Conservation (phyloP, 805 yeast species). For the Yamadazyma olivae region DNA sequence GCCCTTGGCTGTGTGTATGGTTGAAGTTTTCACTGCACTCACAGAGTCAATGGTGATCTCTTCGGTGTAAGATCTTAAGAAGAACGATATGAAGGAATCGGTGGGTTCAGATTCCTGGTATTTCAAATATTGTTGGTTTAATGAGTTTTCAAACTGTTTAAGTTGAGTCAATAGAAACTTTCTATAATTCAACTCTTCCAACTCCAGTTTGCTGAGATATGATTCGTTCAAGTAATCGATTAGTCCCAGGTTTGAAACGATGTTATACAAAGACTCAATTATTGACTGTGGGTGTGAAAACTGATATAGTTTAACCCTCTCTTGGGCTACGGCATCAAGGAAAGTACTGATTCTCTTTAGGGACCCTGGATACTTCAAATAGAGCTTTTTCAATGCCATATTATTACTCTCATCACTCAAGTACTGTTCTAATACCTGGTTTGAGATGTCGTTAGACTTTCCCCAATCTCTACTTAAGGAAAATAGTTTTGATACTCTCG, state of each 20-base stretch:
- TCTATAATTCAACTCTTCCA: slow-evolving; percentile 4
- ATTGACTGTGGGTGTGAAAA: slow-evolving; percentile 29
- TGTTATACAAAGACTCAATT: slow-evolving; percentile 26
- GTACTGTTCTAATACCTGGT: slow-evolving; percentile 18
- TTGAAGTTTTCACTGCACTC: slow-evolving; percentile 51
- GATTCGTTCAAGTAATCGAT: slow-evolving; percentile 20
- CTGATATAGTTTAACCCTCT: slow-evolving; percentile 9
- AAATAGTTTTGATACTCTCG: slow-evolving; percentile 27
- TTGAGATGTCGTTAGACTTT: slow-evolving; percentile 3
- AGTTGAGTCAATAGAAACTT: slow-evolving; percentile 1
- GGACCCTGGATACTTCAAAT: not conserved
- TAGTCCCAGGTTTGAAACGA: slow-evolving; percentile 33
- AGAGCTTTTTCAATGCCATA: not conserved
- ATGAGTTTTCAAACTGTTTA: slow-evolving; percentile 18
- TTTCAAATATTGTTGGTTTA: slow-evolving; percentile 13
- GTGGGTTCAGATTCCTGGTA: slow-evolving; percentile 8
- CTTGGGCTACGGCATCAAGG: slow-evolving; percentile 15
- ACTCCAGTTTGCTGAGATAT: slow-evolving; percentile 7
- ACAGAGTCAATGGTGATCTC: slow-evolving; percentile 24
- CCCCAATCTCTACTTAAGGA: slow-evolving; percentile 15
- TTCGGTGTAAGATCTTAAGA: slow-evolving; percentile 39
- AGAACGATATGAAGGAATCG: slow-evolving; percentile 34
- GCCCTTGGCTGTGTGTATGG: slow-evolving; percentile 75
- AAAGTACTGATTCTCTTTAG: slow-evolving; percentile 4
- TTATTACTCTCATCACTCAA: slow-evolving; percentile 10